phyloP scores from a whole-genome alignment of 164 flowering plant species.

The Stephania yunnanensis region DNA sequence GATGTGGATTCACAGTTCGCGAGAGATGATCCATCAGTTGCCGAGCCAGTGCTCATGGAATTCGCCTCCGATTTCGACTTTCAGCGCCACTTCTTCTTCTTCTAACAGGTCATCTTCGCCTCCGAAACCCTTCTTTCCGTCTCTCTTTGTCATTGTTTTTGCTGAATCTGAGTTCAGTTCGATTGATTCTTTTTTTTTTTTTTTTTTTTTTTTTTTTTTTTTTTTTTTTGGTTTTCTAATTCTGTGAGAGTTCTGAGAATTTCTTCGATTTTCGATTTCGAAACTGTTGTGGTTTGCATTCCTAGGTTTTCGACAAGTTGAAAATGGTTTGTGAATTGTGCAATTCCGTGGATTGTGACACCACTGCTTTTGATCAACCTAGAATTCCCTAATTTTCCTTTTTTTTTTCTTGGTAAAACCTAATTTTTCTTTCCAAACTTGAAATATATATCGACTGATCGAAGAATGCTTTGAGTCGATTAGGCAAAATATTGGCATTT shows the following conservation, averaged over 20 bases:
- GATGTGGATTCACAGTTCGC: neutral
- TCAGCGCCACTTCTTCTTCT: slow-evolving; percentile 11
- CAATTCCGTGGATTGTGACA: no score
- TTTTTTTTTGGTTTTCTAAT: neutral
- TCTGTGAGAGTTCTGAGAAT: neutral
- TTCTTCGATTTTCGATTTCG: no score
- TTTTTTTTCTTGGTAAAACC: neutral
- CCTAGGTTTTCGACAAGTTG: neutral
- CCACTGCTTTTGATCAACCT: no score
- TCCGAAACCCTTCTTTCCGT: neutral
- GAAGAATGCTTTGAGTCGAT: no score
- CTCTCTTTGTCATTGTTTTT: neutral
- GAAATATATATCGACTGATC: no score
- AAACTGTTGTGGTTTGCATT: no score
- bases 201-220: neutral
- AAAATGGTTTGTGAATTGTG: neutral
- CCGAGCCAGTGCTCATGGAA: slow-evolving; percentile 36
- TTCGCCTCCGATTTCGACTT: slow-evolving; percentile 21
- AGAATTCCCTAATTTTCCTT: no score
- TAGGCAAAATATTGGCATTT: neutral
- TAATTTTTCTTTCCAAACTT: no score
- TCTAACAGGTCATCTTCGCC: slow-evolving; percentile 21
- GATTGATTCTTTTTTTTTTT: neutral
- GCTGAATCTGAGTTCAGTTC: neutral
- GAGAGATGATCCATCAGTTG: slow-evolving; percentile 33